Conservation (phyloP, 2,329 filamentous ascomycete species). For the Alternaria panax region DNA sequence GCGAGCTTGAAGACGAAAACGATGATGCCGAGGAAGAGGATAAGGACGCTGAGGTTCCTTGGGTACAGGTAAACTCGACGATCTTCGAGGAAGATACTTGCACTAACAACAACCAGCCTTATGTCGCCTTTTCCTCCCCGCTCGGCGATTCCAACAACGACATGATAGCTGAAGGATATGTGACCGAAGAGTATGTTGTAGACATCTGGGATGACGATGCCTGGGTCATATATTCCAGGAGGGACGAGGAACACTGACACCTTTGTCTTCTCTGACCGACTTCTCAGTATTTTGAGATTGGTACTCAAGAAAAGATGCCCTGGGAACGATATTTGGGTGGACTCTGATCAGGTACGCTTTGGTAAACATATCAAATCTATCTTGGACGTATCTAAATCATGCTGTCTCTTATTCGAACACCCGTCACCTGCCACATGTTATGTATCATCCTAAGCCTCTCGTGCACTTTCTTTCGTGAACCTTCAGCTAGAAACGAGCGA, state of each 20-base stretch:
- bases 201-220: background rate
- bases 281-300: background rate
- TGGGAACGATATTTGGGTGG: background rate
- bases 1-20: background rate
- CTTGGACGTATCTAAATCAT: background rate
- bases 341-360: background rate
- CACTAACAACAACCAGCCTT: background rate
- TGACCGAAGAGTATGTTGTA: background rate
- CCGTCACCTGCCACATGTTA: background rate
- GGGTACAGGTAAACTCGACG: background rate
- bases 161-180: background rate
- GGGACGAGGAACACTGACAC: background rate
- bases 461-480: background rate
- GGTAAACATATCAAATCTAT: background rate
- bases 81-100: background rate
- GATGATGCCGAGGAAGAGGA: background rate
- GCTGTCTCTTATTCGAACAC: background rate
- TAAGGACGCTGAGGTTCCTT: background rate
- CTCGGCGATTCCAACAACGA: background rate
- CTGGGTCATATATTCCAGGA: background rate
- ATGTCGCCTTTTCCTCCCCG: background rate
- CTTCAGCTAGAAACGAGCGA: background rate
- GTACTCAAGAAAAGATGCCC: background rate
- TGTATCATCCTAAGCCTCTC: background rate
- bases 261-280: background rate